These are phyloP conservation scores for Mortierella claussenii DNA, from an alignment of 192 early-diverging fungal species.

Conservation along the genomic window DNA sequence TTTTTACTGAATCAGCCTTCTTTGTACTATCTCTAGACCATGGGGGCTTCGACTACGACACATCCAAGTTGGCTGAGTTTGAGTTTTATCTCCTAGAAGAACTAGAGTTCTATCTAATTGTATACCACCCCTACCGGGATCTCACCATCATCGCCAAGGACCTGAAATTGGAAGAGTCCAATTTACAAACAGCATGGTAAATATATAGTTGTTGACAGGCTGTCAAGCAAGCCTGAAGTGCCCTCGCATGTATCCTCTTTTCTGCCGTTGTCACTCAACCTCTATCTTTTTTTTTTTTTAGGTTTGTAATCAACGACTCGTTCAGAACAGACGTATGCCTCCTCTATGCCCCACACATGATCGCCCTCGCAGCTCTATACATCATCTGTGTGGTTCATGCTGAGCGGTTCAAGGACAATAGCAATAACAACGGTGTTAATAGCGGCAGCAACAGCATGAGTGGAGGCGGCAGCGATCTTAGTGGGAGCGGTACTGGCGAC, in stretches of 20 bases:
- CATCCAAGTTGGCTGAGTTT: slow-evolving; percentile 86
- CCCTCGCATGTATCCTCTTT: neutral
- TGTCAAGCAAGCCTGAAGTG: neutral
- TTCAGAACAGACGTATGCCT: slow-evolving; percentile 83
- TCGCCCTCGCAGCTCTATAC: slow-evolving; percentile 85
- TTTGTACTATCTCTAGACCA: slow-evolving; percentile 34
- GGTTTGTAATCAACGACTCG: slow-evolving; percentile 85
- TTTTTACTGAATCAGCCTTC: no score
- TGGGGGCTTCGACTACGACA: slow-evolving; percentile 74
- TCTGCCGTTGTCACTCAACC: neutral
- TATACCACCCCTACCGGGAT: slow-evolving; percentile 89
- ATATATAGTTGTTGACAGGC: no score
- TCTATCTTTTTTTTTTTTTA: neutral
- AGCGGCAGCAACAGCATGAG: slow-evolving; percentile 6
- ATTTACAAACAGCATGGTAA: slow-evolving; percentile 69
- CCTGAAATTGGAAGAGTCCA: slow-evolving; percentile 60
- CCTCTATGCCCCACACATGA: slow-evolving; percentile 90
- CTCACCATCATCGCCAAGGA: slow-evolving; percentile 68
- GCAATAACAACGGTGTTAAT: slow-evolving; percentile 4
- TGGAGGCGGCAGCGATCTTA: no score
- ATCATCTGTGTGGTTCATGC: slow-evolving; percentile 69
- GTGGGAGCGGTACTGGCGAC: neutral
- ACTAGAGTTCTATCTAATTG: slow-evolving; percentile 88
- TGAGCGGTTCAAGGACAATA: slow-evolving; percentile 29
- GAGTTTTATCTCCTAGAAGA: slow-evolving; percentile 94